Evolutionary conservation across 176 grass and related monocot genomes (phyloP), one percentile per base, ranked within the genome.

Genomic region (Aegilops speltoides): DNA sequence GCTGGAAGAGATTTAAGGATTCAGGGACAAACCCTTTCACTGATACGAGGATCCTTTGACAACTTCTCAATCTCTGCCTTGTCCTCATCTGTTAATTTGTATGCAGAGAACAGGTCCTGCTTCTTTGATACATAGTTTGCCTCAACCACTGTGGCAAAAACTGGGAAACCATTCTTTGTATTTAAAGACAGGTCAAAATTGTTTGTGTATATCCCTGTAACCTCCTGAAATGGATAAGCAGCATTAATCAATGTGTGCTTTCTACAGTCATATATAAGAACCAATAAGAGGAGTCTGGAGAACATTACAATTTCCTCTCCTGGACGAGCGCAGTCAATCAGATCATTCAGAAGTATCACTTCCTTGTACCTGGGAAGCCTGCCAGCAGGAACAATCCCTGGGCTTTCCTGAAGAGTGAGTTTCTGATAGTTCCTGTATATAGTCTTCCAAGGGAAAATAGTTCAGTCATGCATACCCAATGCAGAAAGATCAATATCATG

Each of bases 341-440:
- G 80, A 84, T 99, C 94, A 87, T 99, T 99, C 82, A 96, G 40
- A 85, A 99, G 94, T 88, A 99, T 99, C 14, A 99, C 97, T 96
- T 99, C 97, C 86, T 99, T 99, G 87, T 96, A 93, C 91, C 97
- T 99, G n/a, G 97, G 97, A 82, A 96, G 92, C 79, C 97, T 91
- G 31, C 97, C 94, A 94, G 94, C 90, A 87, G 97, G 97, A 38
- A 99, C 94, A 91, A 95, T 99, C 88, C 97, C 94, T 77, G 94
- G 94, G 80, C 97, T 99, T 87, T 99, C 94, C 71, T 99, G 97
- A 73, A 99, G 94, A 72, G 94, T 91, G 24, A 99, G 88, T 90
- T 99, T 96, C 73, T 99, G 97, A 70, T 99, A 99, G 79, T 96
- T 96, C 89, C 97, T 92, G 86, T 99, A 99, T 83, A 96, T 93